Conservation (phyloP, 345 rosid species). For the Citrus sinensis region DVS_A1.0 CM039164.1:27661501-27662000, state of each 20-base stretch:
- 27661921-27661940: background rate
- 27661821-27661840: background rate
- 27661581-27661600: constrained; percentile 27
- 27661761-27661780: constrained; percentile 24
- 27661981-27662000: background rate
- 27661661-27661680: constrained; percentile 4
- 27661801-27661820: background rate
- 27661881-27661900: background rate
- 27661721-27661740: background rate
- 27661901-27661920: too few species aligned
- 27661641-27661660: background rate
- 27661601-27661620: background rate
- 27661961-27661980: too few species aligned
- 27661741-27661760: background rate
- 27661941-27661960: background rate
- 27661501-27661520: background rate
- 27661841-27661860: constrained; percentile 4
- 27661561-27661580: constrained; percentile 76
- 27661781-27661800: constrained; percentile 5
- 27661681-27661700: constrained; percentile 11
- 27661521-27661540: background rate
- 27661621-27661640: background rate
- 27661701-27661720: constrained; percentile 7
- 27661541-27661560: constrained; percentile 49
- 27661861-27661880: background rate